Percentiles rank a stretch among this genome's conserved stretches.
Evolutionary conservation across 768 basidiomycete species (phyloP).

Genomic region (Xerocomellus amylosporus): DNA sequence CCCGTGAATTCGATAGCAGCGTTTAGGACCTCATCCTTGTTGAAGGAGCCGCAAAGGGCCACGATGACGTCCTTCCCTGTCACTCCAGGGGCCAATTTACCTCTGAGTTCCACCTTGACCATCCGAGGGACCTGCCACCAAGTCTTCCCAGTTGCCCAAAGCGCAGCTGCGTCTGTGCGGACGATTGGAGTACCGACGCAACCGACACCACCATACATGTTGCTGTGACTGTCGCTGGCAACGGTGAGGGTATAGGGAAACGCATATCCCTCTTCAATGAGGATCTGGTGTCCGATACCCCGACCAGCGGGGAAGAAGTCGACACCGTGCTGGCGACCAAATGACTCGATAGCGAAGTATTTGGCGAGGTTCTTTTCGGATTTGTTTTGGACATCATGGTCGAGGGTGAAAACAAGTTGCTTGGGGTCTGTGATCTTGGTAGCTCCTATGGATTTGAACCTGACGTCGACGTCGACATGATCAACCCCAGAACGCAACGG

Average conservation of each 20-base stretch:
- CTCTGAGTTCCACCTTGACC: constrained; percentile 89
- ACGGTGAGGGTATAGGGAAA: constrained; percentile 96
- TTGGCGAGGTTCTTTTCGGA: constrained; percentile 67
- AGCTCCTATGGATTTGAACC: constrained; percentile 42
- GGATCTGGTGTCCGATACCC: constrained; percentile 96
- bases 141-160: constrained; percentile 98
- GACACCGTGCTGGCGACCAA: constrained; percentile 78
- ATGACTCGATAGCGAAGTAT: constrained; percentile 68
- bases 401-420: constrained; percentile 62
- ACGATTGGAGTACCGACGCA: constrained; percentile 98
- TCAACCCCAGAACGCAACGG: background rate
- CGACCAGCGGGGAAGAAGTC: constrained; percentile 98
- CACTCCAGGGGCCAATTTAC: constrained; percentile 80
- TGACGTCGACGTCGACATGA: background rate
- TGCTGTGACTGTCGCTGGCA: constrained; percentile 93
- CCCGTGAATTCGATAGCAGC: constrained; percentile 96
- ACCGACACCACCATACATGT: constrained; percentile 98
- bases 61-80: constrained; percentile 99
- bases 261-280: constrained; percentile 98
- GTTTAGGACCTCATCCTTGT: constrained; percentile 94
- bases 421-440: constrained; percentile 73
- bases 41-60: constrained; percentile 93
- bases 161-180: constrained; percentile 88
- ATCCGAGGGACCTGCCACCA: constrained; percentile 99
- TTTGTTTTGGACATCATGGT: constrained; percentile 60